Evolutionary conservation across 495 filamentous ascomycete genomes (phyloP), one percentile per base, ranked within the genome.

Genomic region (Penicillium mononematosum): DNA sequence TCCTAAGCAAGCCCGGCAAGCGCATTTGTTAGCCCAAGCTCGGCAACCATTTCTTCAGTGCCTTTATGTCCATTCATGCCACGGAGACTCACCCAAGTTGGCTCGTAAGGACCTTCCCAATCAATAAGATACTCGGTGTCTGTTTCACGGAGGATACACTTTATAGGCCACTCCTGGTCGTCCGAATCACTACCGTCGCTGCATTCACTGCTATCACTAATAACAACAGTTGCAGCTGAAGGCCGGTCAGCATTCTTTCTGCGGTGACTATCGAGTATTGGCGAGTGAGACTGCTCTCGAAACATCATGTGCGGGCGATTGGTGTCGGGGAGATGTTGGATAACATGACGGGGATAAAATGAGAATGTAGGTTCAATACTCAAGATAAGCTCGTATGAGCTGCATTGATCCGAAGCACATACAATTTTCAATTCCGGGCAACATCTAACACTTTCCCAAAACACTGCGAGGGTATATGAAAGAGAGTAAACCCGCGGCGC

Each of bases 41-140:
- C 46, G 14, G 19, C 14, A 6, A 19, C 11, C 22, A 27, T 12
- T 10, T 43, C 32, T 29, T 12, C 5, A 4, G 6, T 24, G 20
- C 9, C 0, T 19, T 12, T 2, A 10, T 29, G 16, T 5, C 9
- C 16, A 20, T 4, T 4, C 1, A 14, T 19, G 3, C 9, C 29
- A 9, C 17, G 16, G n/a, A 17, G 31, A 71, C 73, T 64, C 60
- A 77, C 76, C 75, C 75, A 78, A 59, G 62, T 69, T 32, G 76
- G 74, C 27, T 63, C 59, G 55, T 66, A 78, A 11, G 54, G 57
- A 9, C 66, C 68, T 51, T 73, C 71, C 76, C 76, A 78, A 31
- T 78, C 74, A 46, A 79, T 72, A 19, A 75, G 59, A 59, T 77
- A 79, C 41, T 75, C 63, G 22, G 61, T 64, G 24, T 68, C 60